Conservation (phyloP, 768 basidiomycete species). For the Tulasnella sp. region DNA sequence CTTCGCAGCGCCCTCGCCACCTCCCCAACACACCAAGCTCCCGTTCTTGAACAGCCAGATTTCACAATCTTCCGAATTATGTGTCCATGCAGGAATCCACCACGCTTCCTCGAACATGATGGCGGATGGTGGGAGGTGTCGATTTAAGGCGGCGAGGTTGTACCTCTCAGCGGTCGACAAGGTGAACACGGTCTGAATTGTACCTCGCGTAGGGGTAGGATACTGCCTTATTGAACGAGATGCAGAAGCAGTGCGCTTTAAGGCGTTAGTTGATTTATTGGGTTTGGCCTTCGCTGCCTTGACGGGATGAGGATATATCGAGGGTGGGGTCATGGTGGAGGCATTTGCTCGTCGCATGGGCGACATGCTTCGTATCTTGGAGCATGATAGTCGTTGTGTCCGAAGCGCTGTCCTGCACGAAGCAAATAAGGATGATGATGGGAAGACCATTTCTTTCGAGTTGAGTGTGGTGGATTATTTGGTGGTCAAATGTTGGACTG, state of each 20-base stretch:
- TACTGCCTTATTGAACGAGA: slow-evolving; percentile 80
- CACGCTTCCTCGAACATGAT: slow-evolving; percentile 58
- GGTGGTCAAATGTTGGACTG: no score
- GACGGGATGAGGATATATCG: background rate
- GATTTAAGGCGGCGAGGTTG: slow-evolving; percentile 50
- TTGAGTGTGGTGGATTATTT: no score
- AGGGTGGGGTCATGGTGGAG: no score
- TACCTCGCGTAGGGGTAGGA: slow-evolving; percentile 73
- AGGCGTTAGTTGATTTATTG: slow-evolving; percentile 61
- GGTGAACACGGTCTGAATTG: slow-evolving; percentile 71
- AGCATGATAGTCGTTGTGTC: no score
- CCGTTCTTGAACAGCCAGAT: slow-evolving; percentile 84
- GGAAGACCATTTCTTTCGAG: no score
- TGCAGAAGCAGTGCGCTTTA: slow-evolving; percentile 72
- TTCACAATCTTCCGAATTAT: slow-evolving; percentile 45
- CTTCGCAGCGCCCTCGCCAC: slow-evolving; percentile 63
- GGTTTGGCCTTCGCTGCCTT: slow-evolving; percentile 49
- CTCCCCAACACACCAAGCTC: slow-evolving; percentile 83
- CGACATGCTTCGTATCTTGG: no score
- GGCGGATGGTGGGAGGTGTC: slow-evolving; percentile 41
- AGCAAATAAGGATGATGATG: no score
- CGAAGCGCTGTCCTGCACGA: no score
- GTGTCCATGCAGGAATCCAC: slow-evolving; percentile 49
- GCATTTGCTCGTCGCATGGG: no score
- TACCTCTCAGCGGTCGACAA: slow-evolving; percentile 82